A percentile compares a stretch with the other conserved stretches of the same genome.
Conservation (phyloP, 2,329 filamentous ascomycete genomes). For the Stylonectria norvegica region DNA sequence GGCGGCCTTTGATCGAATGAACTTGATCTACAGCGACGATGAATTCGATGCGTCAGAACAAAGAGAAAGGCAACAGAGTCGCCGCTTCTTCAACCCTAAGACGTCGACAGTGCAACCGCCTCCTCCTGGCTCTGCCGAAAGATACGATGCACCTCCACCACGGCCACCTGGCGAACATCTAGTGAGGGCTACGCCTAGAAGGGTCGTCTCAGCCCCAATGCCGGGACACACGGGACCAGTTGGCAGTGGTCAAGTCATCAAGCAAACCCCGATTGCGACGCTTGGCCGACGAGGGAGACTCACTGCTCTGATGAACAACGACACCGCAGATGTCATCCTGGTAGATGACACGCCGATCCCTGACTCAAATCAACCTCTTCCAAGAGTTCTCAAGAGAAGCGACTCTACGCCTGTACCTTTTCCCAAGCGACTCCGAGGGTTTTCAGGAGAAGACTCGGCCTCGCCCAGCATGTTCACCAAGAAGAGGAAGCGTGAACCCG, state of each 20-base stretch:
- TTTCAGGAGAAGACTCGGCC: constrained; percentile 20
- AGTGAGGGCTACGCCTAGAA: constrained; percentile 17
- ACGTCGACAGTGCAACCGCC: constrained; percentile 3
- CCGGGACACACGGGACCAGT: constrained; percentile 7
- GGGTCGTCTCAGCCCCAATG: constrained; percentile 17
- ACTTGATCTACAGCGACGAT: constrained; percentile 33
- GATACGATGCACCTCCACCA: too few species aligned
- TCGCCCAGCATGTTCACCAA: constrained; percentile 28
- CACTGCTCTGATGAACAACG: constrained; percentile 15
- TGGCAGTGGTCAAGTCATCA: constrained; percentile 20
- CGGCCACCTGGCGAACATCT: too few species aligned
- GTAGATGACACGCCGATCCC: constrained; percentile 30
- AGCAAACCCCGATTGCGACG: constrained; percentile 28
- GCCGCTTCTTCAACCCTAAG: constrained; percentile 27
- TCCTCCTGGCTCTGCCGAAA: too few species aligned
- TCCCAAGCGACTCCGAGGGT: constrained; percentile 9
- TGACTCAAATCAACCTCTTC: constrained; percentile 19
- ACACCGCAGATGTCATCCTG: constrained; percentile 16
- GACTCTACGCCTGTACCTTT: constrained; percentile 31
- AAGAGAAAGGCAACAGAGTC: constrained; percentile 29
- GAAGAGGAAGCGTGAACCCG: constrained; percentile 45
- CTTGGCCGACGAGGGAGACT: constrained; percentile 20
- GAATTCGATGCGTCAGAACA: constrained; percentile 31
- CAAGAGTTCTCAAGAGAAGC: constrained; percentile 22
- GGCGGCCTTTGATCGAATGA: constrained; percentile 45